phyloP scores from a whole-genome alignment of 2,329 filamentous ascomycete genomes.

The Trichoderma harzianum region DNA sequence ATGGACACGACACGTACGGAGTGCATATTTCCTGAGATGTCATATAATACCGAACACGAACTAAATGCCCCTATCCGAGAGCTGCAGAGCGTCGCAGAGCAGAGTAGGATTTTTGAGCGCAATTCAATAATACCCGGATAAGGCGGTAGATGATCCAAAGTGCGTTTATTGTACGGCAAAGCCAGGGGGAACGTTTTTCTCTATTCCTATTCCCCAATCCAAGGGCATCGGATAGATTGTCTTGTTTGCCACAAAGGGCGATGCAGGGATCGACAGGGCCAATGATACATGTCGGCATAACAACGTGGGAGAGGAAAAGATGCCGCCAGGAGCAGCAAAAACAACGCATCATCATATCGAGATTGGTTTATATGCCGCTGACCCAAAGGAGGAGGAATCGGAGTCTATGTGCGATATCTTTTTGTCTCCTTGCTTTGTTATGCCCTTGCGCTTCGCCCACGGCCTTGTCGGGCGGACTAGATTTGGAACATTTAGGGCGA shows the following conservation, averaged over 20 bases:
- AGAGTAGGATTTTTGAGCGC: constrained; percentile 6
- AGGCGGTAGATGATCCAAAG: background rate
- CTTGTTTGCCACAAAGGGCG: background rate
- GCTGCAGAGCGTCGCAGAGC: background rate
- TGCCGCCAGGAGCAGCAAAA: background rate
- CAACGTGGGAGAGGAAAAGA: constrained; percentile 12
- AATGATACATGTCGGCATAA: constrained; percentile 11
- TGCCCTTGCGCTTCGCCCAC: background rate
- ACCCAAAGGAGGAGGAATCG: background rate
- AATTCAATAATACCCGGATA: constrained; percentile 1
- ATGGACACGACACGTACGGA: background rate
- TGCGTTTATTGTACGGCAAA: background rate
- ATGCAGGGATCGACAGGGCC: constrained; percentile 17
- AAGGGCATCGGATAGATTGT: background rate
- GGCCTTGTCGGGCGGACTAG: background rate
- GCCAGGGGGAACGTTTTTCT: background rate
- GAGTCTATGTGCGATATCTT: background rate
- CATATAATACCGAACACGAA: background rate
- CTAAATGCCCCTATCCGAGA: background rate
- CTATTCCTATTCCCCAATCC: background rate
- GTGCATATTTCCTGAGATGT: background rate
- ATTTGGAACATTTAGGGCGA: background rate
- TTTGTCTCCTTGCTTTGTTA: background rate
- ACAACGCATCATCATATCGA: background rate
- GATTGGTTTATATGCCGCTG: background rate